Base-by-base conservation (phyloP, 1,284 basidiomycete species). In the Inonotus obliquus region DNA sequence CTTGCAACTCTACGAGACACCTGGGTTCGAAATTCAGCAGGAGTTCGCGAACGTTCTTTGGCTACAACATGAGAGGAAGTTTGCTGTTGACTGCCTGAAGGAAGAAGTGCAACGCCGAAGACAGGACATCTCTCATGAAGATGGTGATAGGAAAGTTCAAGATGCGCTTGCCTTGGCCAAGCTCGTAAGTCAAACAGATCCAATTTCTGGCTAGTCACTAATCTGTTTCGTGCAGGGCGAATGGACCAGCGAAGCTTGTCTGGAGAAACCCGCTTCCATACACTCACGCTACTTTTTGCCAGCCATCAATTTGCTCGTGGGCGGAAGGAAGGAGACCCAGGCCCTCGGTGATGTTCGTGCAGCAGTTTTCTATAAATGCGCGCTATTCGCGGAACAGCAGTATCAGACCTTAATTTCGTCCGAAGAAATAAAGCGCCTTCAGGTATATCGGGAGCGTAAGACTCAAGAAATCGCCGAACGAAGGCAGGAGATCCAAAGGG, bases 1-100 rank as follows among this genome's bases (percentile, higher is more conserved):
- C 0, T 87, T 89, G 66, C 77, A 76, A 48, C 75, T 96, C 21
- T 84, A 86, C 64, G 70, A 69, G 0, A 64, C 67, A 2, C 69
- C 79, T 0, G 77, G 79, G 0, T 78, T 86, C 14, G 78, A 84
- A 29, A 81, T 90, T n/a, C 81, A 82, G 1, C 79, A 86, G 68
- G 95, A 98, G 71, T 94, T 94, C 67, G 89, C 96, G 1, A 84
- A 89, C 60, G 94, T 98, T 5, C 80, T 98, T 11, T 98, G 96
- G 94, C 75, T 84, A 4, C 89, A 93, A 67, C 84, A 86, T 39
- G 94, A 98, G 70, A 91, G 93, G 67, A 85, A 86, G 59, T 76
- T 90, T 1, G 96, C 96, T 0, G 87, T 96, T 38, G 83, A 91
- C 66, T 87, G 85, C 61, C 77, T 96, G 60, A 80, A 81, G 59